Evolutionary conservation across 2,329 filamentous ascomycete genomes (phyloP).

Genomic region (Penicillium sp.): DNA sequence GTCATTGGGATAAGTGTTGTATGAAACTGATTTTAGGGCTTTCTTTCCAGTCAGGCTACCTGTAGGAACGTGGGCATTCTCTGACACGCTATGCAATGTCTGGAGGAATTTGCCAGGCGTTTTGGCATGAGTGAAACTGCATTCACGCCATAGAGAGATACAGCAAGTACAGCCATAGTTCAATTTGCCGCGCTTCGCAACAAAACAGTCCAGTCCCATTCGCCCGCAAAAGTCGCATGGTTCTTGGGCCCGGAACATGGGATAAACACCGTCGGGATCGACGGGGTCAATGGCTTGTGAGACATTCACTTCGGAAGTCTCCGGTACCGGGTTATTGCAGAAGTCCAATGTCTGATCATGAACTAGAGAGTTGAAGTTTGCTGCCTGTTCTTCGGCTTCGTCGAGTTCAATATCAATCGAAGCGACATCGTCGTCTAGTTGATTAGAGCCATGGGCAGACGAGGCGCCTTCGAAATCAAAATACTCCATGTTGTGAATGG

Average conservation of each 20-base stretch:
- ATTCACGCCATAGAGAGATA: conserved; percentile 48
- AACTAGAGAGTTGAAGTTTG: conserved; percentile 42
- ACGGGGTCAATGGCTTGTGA: conserved; percentile 22
- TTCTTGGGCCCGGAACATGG: conserved; percentile 46
- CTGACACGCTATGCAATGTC: conserved; percentile 45
- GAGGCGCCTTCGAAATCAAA: conserved; percentile 50
- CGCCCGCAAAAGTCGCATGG: conserved; percentile 47
- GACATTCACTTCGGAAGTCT: conserved; percentile 17
- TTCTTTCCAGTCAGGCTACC: conserved; percentile 41
- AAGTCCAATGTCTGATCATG: conserved; percentile 44
- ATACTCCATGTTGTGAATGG: conserved; percentile 42
- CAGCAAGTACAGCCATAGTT: conserved; percentile 49
- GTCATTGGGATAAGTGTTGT: conserved; percentile 34
- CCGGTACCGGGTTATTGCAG: conserved; percentile 30
- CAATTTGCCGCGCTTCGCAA: conserved; percentile 45
- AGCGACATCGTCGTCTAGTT: conserved; percentile 40
- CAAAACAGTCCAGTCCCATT: conserved; percentile 49
- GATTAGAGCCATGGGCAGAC: conserved; percentile 32
- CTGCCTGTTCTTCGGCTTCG: conserved; percentile 39
- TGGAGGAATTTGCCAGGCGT: conserved; percentile 43
- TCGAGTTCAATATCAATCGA: conserved; percentile 40
- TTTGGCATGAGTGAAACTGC: conserved; percentile 47
- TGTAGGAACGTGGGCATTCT: conserved; percentile 41
- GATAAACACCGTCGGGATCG: conserved; percentile 34
- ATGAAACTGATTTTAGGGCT: conserved; percentile 43